Evolutionary conservation across 2,329 filamentous ascomycete genomes (phyloP).

Genomic region (Metarhizium robertsii): DNA sequence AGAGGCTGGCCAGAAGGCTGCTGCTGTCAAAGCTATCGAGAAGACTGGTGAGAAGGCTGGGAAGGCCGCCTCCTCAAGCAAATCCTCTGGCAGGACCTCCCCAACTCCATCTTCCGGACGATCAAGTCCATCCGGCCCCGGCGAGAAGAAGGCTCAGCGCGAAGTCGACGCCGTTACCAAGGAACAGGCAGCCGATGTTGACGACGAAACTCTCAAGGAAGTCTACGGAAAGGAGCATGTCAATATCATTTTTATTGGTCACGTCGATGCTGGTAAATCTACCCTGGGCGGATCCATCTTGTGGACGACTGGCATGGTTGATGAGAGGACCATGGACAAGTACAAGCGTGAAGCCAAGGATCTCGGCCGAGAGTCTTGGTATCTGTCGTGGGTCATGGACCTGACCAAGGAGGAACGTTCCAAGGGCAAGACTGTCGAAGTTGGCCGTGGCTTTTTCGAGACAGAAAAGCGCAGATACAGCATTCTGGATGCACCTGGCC

Average conservation of each 20-base stretch:
- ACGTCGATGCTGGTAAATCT: slow-evolving; percentile 97
- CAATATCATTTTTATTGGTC: slow-evolving; percentile 96
- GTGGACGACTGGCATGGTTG: slow-evolving; percentile 96
- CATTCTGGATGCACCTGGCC: slow-evolving; percentile 90
- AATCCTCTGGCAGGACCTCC: slow-evolving; percentile 60
- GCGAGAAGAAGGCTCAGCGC: slow-evolving; percentile 45
- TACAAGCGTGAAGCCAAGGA: slow-evolving; percentile 97
- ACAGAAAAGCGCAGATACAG: slow-evolving; percentile 94
- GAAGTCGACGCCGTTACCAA: slow-evolving; percentile 78
- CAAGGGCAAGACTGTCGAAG: slow-evolving; percentile 97
- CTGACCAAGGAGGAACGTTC: slow-evolving; percentile 91
- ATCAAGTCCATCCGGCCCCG: slow-evolving; percentile 59
- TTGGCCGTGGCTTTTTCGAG: slow-evolving; percentile 92
- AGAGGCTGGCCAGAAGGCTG: slow-evolving; percentile 73
- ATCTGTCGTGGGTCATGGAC: slow-evolving; percentile 96
- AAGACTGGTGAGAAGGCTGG: slow-evolving; percentile 65
- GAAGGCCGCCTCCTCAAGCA: slow-evolving; percentile 29
- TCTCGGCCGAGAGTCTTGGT: slow-evolving; percentile 94
- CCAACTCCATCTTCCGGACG: slow-evolving; percentile 76
- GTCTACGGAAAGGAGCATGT: slow-evolving; percentile 91
- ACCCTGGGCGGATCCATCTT: slow-evolving; percentile 91
- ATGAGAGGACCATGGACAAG: slow-evolving; percentile 96
- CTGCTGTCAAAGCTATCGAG: slow-evolving; percentile 81
- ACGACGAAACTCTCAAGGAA: slow-evolving; percentile 70
- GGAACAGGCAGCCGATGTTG: slow-evolving; percentile 68